Conservation (phyloP, 176 grass and related monocot genomes). For the Dendrocalamus sinicus region DNA sequence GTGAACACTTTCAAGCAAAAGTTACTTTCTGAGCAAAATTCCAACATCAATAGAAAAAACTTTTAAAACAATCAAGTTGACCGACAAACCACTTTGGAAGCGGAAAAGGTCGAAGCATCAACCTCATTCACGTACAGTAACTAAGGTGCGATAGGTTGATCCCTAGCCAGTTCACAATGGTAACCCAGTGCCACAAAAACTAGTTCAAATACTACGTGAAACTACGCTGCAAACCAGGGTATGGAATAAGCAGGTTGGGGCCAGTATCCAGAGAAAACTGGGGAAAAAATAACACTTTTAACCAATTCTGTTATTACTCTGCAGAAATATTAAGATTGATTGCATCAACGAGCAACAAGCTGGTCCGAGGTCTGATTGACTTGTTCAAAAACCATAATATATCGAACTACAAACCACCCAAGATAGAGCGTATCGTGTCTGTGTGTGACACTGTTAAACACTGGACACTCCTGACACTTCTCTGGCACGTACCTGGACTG, state of each 20-base stretch:
- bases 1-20: neutral
- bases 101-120: neutral
- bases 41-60: neutral
- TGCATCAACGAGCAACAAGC: neutral
- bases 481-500: neutral
- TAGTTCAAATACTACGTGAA: neutral
- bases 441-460: neutral
- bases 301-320: neutral
- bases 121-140: neutral
- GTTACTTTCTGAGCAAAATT: neutral
- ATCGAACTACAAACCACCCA: neutral
- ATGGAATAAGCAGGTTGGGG: neutral
- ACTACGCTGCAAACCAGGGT: neutral
- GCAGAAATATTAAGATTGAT: neutral
- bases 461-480: slow-evolving; percentile 11
- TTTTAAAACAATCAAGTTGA: neutral
- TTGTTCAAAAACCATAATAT: slow-evolving; percentile 1
- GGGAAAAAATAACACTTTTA: neutral
- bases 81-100: neutral
- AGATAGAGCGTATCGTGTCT: neutral
- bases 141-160: neutral
- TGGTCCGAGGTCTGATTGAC: neutral
- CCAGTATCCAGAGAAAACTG: neutral
- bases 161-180: neutral
- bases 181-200: neutral